Evolutionary conservation across 352 stramenopile species (phyloP), one percentile per base, ranked within the genome.

Genomic region (Phytophthora pseudosyringae): DNA sequence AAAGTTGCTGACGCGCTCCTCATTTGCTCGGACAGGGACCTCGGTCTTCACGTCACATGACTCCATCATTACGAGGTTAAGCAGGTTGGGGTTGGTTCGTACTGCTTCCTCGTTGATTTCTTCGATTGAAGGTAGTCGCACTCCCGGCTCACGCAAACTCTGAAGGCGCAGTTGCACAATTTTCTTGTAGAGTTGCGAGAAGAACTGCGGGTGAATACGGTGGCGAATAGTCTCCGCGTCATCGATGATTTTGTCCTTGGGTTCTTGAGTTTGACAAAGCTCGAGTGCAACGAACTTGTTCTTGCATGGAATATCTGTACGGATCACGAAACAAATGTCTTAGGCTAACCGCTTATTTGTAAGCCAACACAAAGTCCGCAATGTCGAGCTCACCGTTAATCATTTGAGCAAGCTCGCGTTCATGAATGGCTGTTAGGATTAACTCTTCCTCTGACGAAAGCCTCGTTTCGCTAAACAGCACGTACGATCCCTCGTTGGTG

Each of bases 391-490:
- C 54, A 91, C 85, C 73, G 40, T 89, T 65, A 13, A 94, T 78
- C 56, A 89, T 64, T 43, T 75, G 60, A 16, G 79, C 84, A 9
- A 94, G 69, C 21, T 92, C 79, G 3, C 65, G 62, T 45, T 90
- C 81, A 53, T 89, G 81, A 12, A 93, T 55, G 4, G 79, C 77
- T 0, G 86, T 92, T 11, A 93, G 59, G 5, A 88, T 33, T 12
- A 94, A 62, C 41, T 93, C 86, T 31, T 91, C 82, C 36, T 92
- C 80, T 1, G 81, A 93, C 3, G 81, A 83, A 11, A 94, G 51
- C 2, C 81, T 76, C 4, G 79, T 76, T 43, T 94, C 81, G n/a
- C 68, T 81, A 56, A 93, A 94, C 2, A 93, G 33, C 2, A 93
- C 62, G 43, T 88, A 94, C 0, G 81, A 91, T 13, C 86, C 86